Evolutionary conservation across 768 basidiomycete species (phyloP), one percentile per base, ranked within the genome.

Genomic region (Cytidiella melzeri): DNA sequence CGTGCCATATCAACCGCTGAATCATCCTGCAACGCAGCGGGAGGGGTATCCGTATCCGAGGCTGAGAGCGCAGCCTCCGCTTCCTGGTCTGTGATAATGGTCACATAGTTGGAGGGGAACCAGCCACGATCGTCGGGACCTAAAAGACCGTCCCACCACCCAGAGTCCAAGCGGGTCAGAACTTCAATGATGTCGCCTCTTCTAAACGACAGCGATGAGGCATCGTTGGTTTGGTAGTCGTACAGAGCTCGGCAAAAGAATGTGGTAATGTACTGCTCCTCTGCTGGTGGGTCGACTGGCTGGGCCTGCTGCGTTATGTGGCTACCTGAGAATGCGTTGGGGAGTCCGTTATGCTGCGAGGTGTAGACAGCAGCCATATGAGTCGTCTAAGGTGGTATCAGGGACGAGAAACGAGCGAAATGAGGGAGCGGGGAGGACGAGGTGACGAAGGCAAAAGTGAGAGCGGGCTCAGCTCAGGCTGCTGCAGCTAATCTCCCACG

Each of bases 81-180:
- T 61, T 91, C 89, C 60, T 88, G 84, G 54, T 90, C 87, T 21
- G 81, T 76, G 48, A 97, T 81, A 40, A 79, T 63, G 41, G 73
- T 69, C 40, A 96, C 93, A 71, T 96, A 98, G 70, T 98, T 99
- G 57, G 88, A 91, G 19, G 95, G 95, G 67, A 99, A 95, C 92
- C 92, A 95, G 50, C 95, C 95, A 44, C 95, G 81, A 64, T 88
- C 85, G 47, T 90, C 87, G 30, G 30, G 30, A 42, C 83, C 81
- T 19, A 96, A 75, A 51, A 96, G 71, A 4, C 95, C 95, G 65
- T 99, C 95, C 96, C 94, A 97, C 95, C 95, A 99, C 13, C 95
- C 95, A 4, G 89, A 89, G 30, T 90, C 87, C 47, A 97, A 81
- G 58, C 84, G 85, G 10, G 87, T 89, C 46, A 95, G 75, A 52